These are phyloP conservation scores for Ustilago xerochloae DNA, from an alignment of 1,284 basidiomycete species.

Conservation along the genomic window DNA sequence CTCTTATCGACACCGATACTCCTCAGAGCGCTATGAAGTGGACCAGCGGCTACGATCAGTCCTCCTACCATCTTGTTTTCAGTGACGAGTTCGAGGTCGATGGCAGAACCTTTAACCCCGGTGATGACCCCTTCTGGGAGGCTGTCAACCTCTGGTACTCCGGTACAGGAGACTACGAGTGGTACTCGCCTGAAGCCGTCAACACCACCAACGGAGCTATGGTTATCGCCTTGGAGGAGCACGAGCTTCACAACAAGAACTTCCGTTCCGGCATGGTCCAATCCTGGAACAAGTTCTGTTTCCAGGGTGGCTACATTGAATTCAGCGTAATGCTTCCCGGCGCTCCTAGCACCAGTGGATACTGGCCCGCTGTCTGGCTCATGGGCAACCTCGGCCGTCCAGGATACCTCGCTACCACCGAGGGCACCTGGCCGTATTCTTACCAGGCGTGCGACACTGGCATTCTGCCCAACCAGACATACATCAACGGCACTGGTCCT, in stretches of 20 bases:
- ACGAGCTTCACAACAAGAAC: slow-evolving; percentile 58
- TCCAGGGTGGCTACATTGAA: slow-evolving; percentile 67
- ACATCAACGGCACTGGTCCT: slow-evolving; percentile 53
- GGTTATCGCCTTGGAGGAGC: slow-evolving; percentile 57
- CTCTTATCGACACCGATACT: slow-evolving; percentile 60
- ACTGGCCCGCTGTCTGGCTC: slow-evolving; percentile 70
- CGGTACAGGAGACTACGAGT: slow-evolving; percentile 66
- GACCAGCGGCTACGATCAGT: slow-evolving; percentile 32
- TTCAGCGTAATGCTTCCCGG: slow-evolving; percentile 58
- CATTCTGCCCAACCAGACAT: slow-evolving; percentile 62
- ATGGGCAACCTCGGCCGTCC: slow-evolving; percentile 66
- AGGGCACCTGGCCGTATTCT: slow-evolving; percentile 69
- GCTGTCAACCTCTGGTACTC: slow-evolving; percentile 66
- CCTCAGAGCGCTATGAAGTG: slow-evolving; percentile 33
- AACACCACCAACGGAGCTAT: slow-evolving; percentile 59
- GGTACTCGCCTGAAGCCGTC: slow-evolving; percentile 68
- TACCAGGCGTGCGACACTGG: slow-evolving; percentile 68
- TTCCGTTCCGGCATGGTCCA: slow-evolving; percentile 67
- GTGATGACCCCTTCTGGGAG: slow-evolving; percentile 67
- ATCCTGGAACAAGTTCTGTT: slow-evolving; percentile 68
- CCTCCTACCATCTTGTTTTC: slow-evolving; percentile 73
- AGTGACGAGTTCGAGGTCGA: slow-evolving; percentile 80
- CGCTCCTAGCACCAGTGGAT: slow-evolving; percentile 67
- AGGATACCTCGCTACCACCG: slow-evolving; percentile 65
- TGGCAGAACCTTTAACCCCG: slow-evolving; percentile 73